Base-by-base conservation (phyloP, 805 yeast species). In the Monosporozyma siamensis region DNA sequence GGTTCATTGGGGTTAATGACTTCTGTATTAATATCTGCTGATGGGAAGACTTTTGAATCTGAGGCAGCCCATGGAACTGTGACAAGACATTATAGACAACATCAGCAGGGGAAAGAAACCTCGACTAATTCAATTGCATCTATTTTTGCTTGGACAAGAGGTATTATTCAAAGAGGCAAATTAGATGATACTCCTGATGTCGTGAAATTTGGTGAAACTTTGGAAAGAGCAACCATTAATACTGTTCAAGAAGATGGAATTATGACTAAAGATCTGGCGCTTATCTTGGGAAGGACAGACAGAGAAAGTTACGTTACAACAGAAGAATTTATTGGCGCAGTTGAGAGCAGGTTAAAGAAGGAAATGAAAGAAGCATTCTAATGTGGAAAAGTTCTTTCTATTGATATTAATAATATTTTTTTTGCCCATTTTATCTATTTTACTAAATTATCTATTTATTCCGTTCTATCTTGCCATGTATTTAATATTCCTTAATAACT, bases 1-100 rank as follows among this genome's bases (percentile, higher is more conserved):
- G 97, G 97, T 30, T 89, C 97, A 15, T 73, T 90, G 52, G 97
- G 97, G 34, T 75, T 90, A 54, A 90, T 90, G 97, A 88, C 97
- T 25, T 90, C 97, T 3, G 95, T 87, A n/a, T 75, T 90, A 54
- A 78, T 88, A 59, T 80, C 97, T n/a, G 94, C 97, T 40, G 97
- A 90, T 65, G 97, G 97, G 21, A 85, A 84, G 70, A 81, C 95
- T 11, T 89, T 86, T 64, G 97, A 90, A 71, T 71, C 88, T 43
- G 97, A 90, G 72, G 97, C 97, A 46, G 97, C 97, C n/a, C 97
- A 90, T 64, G 97, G 97, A 44, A 90, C 97, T 11, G 97, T 90
- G 54, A 90, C 97, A 38, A 84, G 97, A 70, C 97, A 90, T 66
- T 90, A 75, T 71, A 83, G 97, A 71, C 92, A 82, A 68, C 87